Evolutionary conservation across 139 green algal species (phyloP), one percentile per base, ranked within the genome.

Genomic region (Eudorina sp.): DNA sequence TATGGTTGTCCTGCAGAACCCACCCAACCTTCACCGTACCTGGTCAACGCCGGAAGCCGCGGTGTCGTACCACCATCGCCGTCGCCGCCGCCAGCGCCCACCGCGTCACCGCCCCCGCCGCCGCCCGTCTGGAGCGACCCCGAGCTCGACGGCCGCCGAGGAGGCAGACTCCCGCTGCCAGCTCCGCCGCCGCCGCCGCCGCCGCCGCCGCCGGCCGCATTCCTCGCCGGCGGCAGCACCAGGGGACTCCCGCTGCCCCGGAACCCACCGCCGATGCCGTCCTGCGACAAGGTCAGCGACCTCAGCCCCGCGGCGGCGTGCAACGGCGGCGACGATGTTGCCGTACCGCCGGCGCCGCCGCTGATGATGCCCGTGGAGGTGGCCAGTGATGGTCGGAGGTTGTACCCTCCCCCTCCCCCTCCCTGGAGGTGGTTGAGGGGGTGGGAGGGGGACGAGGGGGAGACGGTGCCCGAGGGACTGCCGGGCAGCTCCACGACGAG

Each of bases 221-320:
- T n/a, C 46, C n/a, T 23, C 14, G 75, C 48, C 6, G 75, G 75
- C 48, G 75, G 75, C 75, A 83, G 48, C 75, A 83, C 75, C 46
- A 83, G n/a, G 0, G 21, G 14, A 53, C 45, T 41, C 8, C 29
- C 45, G 25, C 38, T 14, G 4, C 27, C 73, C 0, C 73, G 45
- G 36, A 25, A 25, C 7, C 74, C 18, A 4, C 46, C 46, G 74
- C 46, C 14, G 40, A 41, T 29, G 53, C 51, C 53, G 43, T 29
- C n/a, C 21, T 16, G 46, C 53, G 23, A 31, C 23, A 1, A 36
- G 5, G 48, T 6, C n/a, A 41, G n/a, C n/a, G n/a, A n/a, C n/a
- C n/a, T n/a, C n/a, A n/a, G n/a, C n/a, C n/a, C n/a, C n/a, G n/a
- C n/a, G n/a, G n/a, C n/a, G n/a, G n/a, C n/a, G n/a, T n/a, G n/a